Percentiles rank a stretch among this genome's conserved stretches.
Evolutionary conservation across 768 basidiomycete species (phyloP).

Genomic region (Rhodotorula kratochvilovae): DNA sequence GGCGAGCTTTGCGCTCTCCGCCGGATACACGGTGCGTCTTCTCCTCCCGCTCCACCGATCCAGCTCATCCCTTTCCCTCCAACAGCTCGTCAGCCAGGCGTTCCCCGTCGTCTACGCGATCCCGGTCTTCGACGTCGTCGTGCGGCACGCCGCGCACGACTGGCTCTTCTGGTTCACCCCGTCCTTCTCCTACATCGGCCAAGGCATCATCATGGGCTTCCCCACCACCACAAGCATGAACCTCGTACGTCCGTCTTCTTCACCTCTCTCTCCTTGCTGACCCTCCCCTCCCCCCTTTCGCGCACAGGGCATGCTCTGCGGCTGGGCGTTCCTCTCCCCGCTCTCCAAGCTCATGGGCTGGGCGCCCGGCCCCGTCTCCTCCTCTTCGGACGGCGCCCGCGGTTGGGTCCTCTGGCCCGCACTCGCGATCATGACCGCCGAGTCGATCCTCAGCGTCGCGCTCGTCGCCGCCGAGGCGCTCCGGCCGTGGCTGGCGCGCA

Average conservation of each 20-base stretch:
- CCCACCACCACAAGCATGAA: conserved; percentile 92
- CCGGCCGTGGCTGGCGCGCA: conserved; percentile 8
- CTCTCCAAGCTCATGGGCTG: conserved; percentile 74
- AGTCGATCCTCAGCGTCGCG: conserved; percentile 77
- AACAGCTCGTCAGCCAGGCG: conserved; percentile 75
- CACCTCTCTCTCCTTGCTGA: background rate
- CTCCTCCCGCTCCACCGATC: conserved; percentile 8
- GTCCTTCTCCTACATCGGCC: conserved; percentile 71
- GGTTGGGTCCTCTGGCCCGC: conserved; percentile 96
- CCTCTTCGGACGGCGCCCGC: conserved; percentile 80
- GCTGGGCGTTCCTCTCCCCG: conserved; percentile 91
- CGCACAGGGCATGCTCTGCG: conserved; percentile 82
- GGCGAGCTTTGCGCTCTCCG: conserved; percentile 74
- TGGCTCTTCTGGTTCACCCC: conserved; percentile 96
- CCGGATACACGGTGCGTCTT: conserved; percentile 65
- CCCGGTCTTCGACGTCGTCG: conserved; percentile 65
- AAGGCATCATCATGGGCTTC: conserved; percentile 96
- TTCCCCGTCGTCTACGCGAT: conserved; percentile 83
- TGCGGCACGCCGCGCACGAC: conserved; percentile 69
- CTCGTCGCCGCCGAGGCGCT: conserved; percentile 57
- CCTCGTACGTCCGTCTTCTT: conserved; percentile 54
- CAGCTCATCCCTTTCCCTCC: background rate
- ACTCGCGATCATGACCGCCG: conserved; percentile 90
- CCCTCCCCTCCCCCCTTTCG: background rate
- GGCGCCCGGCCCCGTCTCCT: conserved; percentile 88